These are phyloP conservation scores for Aspergillus biplanus DNA, from an alignment of 495 filamentous ascomycete species.

Conservation along the genomic window DNA sequence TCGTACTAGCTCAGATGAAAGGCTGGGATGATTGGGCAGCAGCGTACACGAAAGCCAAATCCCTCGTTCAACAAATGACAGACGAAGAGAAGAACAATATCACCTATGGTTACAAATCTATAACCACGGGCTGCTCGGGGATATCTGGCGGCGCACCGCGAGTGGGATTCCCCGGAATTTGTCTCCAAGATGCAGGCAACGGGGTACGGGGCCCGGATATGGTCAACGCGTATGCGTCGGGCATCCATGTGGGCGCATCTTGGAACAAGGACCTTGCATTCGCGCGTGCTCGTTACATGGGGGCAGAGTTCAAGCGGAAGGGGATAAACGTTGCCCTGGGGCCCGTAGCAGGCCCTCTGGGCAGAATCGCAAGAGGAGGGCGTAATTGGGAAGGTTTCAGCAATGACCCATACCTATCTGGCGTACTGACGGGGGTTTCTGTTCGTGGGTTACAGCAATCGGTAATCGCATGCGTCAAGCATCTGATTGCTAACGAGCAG, in stretches of 20 bases:
- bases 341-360: constrained; percentile 56
- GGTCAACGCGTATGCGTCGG: constrained; percentile 57
- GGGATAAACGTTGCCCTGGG: constrained; percentile 59
- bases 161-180: no score
- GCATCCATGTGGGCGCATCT: constrained; percentile 65
- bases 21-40: no score
- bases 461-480: constrained; percentile 60
- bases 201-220: no score
- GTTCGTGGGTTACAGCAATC: constrained; percentile 58
- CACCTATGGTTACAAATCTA: no score
- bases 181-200: no score
- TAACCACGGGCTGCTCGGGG: no score
- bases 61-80: no score
- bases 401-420: constrained; percentile 65
- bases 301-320: constrained; percentile 53
- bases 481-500: constrained; percentile 53
- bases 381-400: constrained; percentile 79
- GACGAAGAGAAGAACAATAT: no score
- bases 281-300: constrained; percentile 66
- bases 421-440: constrained; percentile 56
- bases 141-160: no score
- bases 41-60: no score
- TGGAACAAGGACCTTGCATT: constrained; percentile 69
- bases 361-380: constrained; percentile 52
- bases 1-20: no score